Evolutionary conservation across 768 basidiomycete genomes (phyloP).

Genomic region (Lactarius psammicola): DNA sequence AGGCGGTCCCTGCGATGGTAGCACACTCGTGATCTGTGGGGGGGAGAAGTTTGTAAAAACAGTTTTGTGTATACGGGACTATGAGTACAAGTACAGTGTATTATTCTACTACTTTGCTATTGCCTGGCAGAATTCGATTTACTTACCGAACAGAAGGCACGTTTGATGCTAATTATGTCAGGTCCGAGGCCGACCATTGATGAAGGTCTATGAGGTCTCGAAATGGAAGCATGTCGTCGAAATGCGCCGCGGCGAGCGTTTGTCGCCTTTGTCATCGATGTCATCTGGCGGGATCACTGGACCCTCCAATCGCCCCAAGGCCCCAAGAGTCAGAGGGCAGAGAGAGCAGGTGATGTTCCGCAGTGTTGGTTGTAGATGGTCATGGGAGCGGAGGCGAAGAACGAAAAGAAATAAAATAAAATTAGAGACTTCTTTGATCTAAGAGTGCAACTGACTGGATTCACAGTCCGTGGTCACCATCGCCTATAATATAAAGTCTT

Average conservation of each 20-base stretch:
- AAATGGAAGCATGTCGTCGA: not conserved
- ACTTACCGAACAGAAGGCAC: too few relatives aligned
- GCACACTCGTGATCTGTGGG: not conserved
- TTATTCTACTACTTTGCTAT: not conserved
- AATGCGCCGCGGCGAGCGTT: not conserved
- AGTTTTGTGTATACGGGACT: not conserved
- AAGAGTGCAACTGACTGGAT: not conserved
- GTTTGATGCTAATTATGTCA: not conserved
- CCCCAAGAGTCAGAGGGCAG: not conserved
- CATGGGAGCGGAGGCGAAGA: not conserved
- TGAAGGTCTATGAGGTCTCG: not conserved
- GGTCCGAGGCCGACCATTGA: not conserved
- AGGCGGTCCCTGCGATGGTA: not conserved
- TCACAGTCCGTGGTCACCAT: not conserved
- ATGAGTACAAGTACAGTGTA: not conserved
- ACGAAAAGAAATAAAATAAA: not conserved
- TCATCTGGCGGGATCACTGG: not conserved
- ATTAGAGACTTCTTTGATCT: not conserved
- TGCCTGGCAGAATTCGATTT: too few relatives aligned
- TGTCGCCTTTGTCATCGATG: not conserved
- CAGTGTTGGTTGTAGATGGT: not conserved
- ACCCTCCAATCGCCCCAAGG: not conserved
- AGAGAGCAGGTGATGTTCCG: not conserved
- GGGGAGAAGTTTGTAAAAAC: not conserved
- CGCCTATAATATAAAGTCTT: not conserved